Base-by-base conservation (phyloP, 2,329 filamentous ascomycete species). In the Stemphylium beticola region DNA sequence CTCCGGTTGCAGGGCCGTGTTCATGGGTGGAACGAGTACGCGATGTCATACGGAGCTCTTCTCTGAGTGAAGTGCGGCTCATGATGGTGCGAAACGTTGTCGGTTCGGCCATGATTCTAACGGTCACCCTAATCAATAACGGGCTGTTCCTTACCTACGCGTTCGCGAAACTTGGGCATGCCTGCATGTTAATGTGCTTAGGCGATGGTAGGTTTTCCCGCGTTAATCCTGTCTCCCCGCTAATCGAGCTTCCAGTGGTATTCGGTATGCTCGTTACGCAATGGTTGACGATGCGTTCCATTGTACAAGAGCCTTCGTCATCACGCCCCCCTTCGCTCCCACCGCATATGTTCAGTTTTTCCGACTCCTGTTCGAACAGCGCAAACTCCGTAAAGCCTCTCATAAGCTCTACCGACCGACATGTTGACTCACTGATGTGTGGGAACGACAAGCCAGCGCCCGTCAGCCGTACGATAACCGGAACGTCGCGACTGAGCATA, bases 171-270 rank as follows among this genome's bases (percentile, higher is more conserved):
- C 60, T 66, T 17, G 71, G 69, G 3, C 76, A 75, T 61, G 57
- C 72, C 2, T 78, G 76, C 47, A 72, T 74, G 37, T 60, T 69
- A 2, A 66, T 74, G 20, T 78, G 76, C 50, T 65, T 73, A 3
- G 58, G 72, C 33, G 76, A 78, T 54, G 66, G 76, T 77, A 59
- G 60, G 73, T 65, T 10, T 9, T 36, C 43, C n/a, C 7, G 9
- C 2, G 15, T 17, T 8, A 24, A 22, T 26, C 17, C 7, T 29
- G 0, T 10, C 12, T 12, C 15, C 2, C 12, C 15, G 45, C 53
- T 61, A 14, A 62, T 15, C 4, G 8, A 29, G 10, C 15, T 32
- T 32, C 9, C 31, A 65, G 61, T 65, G 34, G 58, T 56, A 15
- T 22, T 63, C 18, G 53, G 56, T n/a, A 65, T 62, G 58, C 40